Evolutionary conservation across 805 yeast species (phyloP), one percentile per base, ranked within the genome.

Genomic region (Candida easanensis): DNA sequence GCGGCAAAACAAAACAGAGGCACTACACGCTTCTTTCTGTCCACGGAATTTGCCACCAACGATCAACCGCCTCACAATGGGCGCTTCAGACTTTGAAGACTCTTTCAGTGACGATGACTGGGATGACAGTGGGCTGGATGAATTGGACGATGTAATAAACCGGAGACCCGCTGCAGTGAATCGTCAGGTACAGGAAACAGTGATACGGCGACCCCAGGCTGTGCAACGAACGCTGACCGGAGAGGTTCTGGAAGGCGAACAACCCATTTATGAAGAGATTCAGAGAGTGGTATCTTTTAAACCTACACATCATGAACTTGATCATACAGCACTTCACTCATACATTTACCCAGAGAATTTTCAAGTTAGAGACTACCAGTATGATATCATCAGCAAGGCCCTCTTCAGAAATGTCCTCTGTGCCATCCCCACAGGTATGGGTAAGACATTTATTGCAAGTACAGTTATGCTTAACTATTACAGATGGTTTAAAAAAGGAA

Each of bases 381-480:
- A 73, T 57, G 82, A 82, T 51, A 89, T 93, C 42, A 88, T 89
- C 3, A 69, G 71, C 36, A 76, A 79, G 44, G 82, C 97, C 0
- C 67, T 93, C 28, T 80, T 76, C 54, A 71, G 80, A 48, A 93
- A 93, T 57, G 61, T 84, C 3, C 68, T 93, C 19, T 91, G 95
- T 58, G 95, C 97, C 0, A 76, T 93, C 14, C 99, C 99, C 1
- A 93, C 99, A 0, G 99, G 99, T 52, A 71, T 90, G 61, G 99
- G 99, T 31, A 93, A 93, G 65, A 93, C 99, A 0, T 88, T 93
- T 51, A 89, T 93, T 57, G 98, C 99, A 2, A 82, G 95, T 28
- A 84, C 96, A 0, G 91, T 91, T 18, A 93, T 93, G 89, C 71
- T 89, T 43, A 93, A 93, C 60, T 93, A 76, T 65, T 81, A 77